Conservation (phyloP, 169 alveolate species). For the Plasmodium falciparum region DNA sequence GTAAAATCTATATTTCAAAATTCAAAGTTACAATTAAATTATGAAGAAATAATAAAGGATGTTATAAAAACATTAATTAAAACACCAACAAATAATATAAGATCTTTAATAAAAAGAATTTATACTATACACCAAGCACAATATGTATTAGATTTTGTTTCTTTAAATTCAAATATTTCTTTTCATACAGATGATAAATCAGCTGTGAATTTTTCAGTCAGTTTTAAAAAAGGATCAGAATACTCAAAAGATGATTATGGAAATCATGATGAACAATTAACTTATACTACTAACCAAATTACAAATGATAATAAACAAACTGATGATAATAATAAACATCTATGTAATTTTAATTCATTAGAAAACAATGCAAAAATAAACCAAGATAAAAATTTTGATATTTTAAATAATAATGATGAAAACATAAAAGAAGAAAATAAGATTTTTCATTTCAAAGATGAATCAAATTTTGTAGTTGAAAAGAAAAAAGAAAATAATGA, state of each 20-base stretch:
- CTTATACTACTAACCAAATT: not conserved
- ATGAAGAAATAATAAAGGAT: conserved; percentile 57
- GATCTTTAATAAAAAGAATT: conserved; percentile 44
- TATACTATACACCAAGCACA: conserved; percentile 73
- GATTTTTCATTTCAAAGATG: conserved; percentile 47
- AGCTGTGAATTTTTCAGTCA: conserved; percentile 66
- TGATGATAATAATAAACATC: not conserved
- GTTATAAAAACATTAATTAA: conserved; percentile 63
- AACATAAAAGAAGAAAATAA: conserved; percentile 15
- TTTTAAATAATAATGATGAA: not conserved
- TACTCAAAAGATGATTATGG: conserved; percentile 65
- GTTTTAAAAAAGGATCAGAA: conserved; percentile 48
- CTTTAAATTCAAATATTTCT: conserved; percentile 39
- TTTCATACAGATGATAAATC: conserved; percentile 37
- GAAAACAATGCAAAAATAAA: conserved; percentile 5
- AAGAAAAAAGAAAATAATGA: conserved; percentile 64
- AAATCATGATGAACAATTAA: conserved; percentile 4
- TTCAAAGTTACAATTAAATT: conserved; percentile 66
- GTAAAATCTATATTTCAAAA: conserved; percentile 67
- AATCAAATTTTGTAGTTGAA: conserved; percentile 52
- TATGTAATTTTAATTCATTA: not conserved
- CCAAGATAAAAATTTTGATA: not conserved
- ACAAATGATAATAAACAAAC: not conserved
- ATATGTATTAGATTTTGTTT: conserved; percentile 66
- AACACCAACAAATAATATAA: conserved; percentile 66